Conservation (phyloP, 2,329 filamentous ascomycete genomes). For the Kalmusia sp. region DNA sequence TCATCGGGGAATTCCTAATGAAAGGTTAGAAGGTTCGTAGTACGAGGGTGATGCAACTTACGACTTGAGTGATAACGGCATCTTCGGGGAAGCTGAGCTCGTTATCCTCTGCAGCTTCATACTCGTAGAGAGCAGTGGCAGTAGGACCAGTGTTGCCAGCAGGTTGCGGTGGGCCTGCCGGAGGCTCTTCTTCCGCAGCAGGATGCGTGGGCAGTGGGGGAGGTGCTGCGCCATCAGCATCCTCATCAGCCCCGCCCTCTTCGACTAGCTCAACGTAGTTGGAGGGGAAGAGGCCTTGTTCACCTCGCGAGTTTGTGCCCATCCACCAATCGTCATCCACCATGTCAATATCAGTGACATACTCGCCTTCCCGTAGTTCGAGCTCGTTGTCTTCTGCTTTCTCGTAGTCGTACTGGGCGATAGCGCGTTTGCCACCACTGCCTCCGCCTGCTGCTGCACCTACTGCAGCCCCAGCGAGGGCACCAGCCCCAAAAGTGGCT, state of each 20-base stretch:
- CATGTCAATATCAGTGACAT: slow-evolving; percentile 92
- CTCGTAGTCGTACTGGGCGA: slow-evolving; percentile 94
- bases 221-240: slow-evolving; percentile 46
- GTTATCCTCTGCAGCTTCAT: slow-evolving; percentile 96
- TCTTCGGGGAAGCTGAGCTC: slow-evolving; percentile 85
- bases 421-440: slow-evolving; percentile 68
- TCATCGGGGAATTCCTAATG: slow-evolving; percentile 90
- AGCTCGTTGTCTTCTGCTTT: slow-evolving; percentile 98
- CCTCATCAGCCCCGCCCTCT: slow-evolving; percentile 63
- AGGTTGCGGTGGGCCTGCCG: slow-evolving; percentile 39
- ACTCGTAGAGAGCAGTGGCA: slow-evolving; percentile 90
- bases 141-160: slow-evolving; percentile 63
- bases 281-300: slow-evolving; percentile 91
- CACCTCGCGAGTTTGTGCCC: slow-evolving; percentile 84
- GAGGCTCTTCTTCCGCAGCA: slow-evolving; percentile 41
- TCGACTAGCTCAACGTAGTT: slow-evolving; percentile 93
- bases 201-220: slow-evolving; percentile 50
- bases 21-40: slow-evolving; percentile 31
- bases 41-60: slow-evolving; percentile 53
- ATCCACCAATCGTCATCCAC: slow-evolving; percentile 99
- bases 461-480: slow-evolving; percentile 50
- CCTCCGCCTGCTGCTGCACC: slow-evolving; percentile 47
- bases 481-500: slow-evolving; percentile 51
- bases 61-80: slow-evolving; percentile 79
- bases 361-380: slow-evolving; percentile 85